Conservation (phyloP, 2,329 filamentous ascomycete species). For the Diaporthe vaccinii region DNA sequence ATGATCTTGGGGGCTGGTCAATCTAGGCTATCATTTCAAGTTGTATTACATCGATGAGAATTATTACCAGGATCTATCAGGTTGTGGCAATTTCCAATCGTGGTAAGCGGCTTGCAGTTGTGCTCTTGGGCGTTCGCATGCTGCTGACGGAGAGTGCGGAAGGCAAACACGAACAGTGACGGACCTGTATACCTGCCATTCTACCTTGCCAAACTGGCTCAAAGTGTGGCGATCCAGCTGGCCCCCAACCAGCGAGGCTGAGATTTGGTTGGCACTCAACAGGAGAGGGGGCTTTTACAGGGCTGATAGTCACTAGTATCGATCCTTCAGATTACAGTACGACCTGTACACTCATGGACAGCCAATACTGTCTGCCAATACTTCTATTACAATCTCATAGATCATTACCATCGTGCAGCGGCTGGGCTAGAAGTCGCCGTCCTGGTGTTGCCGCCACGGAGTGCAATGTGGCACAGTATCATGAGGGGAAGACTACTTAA, state of each 20-base stretch:
- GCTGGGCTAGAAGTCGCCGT: background rate
- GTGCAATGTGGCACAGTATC: background rate
- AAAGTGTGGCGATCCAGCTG: background rate
- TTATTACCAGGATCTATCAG: background rate
- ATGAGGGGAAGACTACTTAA: background rate
- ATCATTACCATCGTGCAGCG: background rate
- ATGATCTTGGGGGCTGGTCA: too few relatives aligned
- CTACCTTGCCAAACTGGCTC: background rate
- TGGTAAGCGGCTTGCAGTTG: too few relatives aligned
- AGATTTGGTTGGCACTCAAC: background rate
- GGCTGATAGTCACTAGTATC: background rate
- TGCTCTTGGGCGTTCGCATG: background rate
- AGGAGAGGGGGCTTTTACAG: background rate
- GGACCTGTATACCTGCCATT: background rate
- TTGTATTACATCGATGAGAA: too few relatives aligned
- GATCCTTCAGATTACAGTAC: background rate
- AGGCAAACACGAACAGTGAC: background rate
- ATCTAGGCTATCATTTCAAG: too few relatives aligned
- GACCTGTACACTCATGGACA: background rate
- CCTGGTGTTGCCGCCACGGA: background rate
- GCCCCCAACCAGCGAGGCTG: background rate
- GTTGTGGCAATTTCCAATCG: too few relatives aligned
- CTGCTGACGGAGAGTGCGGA: background rate
- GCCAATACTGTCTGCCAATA: background rate
- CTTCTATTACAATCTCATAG: background rate